Conservation (phyloP, 805 yeast species). For the Wilhelminamyces savonicus region DNA sequence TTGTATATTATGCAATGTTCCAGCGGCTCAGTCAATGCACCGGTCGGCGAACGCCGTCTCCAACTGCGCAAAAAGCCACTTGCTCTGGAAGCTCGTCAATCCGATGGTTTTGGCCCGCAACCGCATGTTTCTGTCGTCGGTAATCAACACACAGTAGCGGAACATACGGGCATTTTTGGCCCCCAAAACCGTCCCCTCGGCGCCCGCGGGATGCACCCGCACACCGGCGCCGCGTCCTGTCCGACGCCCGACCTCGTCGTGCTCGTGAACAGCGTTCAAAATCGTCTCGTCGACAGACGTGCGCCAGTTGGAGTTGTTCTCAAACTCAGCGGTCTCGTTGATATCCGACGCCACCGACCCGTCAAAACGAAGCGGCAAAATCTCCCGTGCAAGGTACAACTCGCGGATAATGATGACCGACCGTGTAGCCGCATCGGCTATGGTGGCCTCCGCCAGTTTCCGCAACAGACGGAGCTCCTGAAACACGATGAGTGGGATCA, state of each 20-base stretch:
- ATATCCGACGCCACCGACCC: constrained; percentile 63
- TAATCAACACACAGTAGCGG: constrained; percentile 55
- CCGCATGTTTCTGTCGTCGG: constrained; percentile 72
- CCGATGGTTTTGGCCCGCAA: constrained; percentile 56
- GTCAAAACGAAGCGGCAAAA: constrained; percentile 59
- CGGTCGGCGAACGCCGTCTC: constrained; percentile 41
- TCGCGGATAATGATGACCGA: constrained; percentile 72
- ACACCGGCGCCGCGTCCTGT: too few relatives aligned
- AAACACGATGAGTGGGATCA: constrained; percentile 69
- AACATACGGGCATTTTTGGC: constrained; percentile 38
- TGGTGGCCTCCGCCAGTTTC: constrained; percentile 63
- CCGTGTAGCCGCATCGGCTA: constrained; percentile 75
- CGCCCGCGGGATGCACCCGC: constrained; percentile 1
- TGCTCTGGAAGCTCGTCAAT: constrained; percentile 48
- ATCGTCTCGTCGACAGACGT: constrained; percentile 67
- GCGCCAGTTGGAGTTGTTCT: constrained; percentile 67
- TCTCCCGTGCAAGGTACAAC: constrained; percentile 47
- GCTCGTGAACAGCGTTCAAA: constrained; percentile 41
- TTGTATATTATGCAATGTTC: too few relatives aligned
- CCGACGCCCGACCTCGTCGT: constrained; percentile 20
- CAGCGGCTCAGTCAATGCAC: constrained; percentile 46
- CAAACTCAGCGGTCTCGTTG: constrained; percentile 70
- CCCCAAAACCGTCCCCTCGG: constrained; percentile 15
- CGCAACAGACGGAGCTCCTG: constrained; percentile 70
- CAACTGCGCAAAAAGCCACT: constrained; percentile 53